phyloP scores from a whole-genome alignment of 2,329 filamentous ascomycete genomes.

The Zelopaecilomyces penicillatus region DNA sequence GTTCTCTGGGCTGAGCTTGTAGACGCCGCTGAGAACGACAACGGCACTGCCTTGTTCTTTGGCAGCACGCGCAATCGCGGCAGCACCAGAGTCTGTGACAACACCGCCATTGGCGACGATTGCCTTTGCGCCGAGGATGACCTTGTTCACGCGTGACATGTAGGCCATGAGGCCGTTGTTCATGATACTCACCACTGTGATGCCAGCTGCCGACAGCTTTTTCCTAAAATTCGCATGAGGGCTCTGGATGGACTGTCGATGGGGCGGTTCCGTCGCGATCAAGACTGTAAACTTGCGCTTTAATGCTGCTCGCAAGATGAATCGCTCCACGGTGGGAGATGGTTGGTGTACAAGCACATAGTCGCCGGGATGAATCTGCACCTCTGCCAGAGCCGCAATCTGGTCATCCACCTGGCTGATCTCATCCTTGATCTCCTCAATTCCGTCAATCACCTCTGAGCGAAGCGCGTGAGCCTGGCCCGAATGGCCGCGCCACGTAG shows the following conservation, averaged over 20 bases:
- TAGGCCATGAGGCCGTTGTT: slow-evolving; percentile 84
- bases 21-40: slow-evolving; percentile 81
- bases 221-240: slow-evolving; percentile 58
- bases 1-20: slow-evolving; percentile 87
- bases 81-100: slow-evolving; percentile 75
- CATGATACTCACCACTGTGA: slow-evolving; percentile 74
- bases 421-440: slow-evolving; percentile 93
- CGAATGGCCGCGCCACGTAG: slow-evolving; percentile 30
- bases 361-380: slow-evolving; percentile 89
- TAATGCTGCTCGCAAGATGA: slow-evolving; percentile 75
- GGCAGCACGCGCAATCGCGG: slow-evolving; percentile 75
- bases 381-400: slow-evolving; percentile 78
- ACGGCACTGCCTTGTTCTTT: slow-evolving; percentile 76
- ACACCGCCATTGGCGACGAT: slow-evolving; percentile 85
- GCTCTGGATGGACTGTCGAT: slow-evolving; percentile 26
- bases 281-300: slow-evolving; percentile 91
- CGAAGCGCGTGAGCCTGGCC: slow-evolving; percentile 61
- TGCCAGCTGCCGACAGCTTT: slow-evolving; percentile 66
- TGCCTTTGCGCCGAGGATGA: slow-evolving; percentile 79
- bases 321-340: slow-evolving; percentile 79
- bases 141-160: slow-evolving; percentile 93
- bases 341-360: slow-evolving; percentile 85
- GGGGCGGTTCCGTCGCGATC: slow-evolving; percentile 58
- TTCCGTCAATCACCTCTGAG: slow-evolving; percentile 86
- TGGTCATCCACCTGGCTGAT: slow-evolving; percentile 88